Evolutionary conservation across 257 asterid genomes (phyloP), one percentile per base, ranked within the genome.

Genomic region (Primulina tabacum): DNA sequence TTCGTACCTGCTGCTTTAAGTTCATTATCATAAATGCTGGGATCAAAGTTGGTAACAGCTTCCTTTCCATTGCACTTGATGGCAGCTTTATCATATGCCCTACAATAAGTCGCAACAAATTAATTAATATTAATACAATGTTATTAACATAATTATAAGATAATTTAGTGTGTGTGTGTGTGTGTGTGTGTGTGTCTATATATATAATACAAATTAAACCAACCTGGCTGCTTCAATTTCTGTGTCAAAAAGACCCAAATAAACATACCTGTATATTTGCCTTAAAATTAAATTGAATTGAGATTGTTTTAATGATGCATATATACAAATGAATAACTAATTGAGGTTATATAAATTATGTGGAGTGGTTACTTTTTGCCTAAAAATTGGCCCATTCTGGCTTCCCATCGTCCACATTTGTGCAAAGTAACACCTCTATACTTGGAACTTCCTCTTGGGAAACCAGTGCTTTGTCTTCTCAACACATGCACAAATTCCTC

Each of bases 21-120:
- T 43, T 93, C 99, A 69, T 84, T 86, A 32, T 87, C 95, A 75
- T 93, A 93, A 80, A 85, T 87, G 83, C 81, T 87, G 55, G 95
- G 96, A 74, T 90, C 96, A 77, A 93, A 93, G 82, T 93, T 93
- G 78, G 97, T 93, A 64, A 90, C 96, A 78, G 96, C 99, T 72
- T 90, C 99, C 83, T 87, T 93, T 58, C 99, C 99, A 64, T 89
- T 86, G 71, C 97, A 86, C 84, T 90, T 93, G 68, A 93, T 90
- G 76, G 97, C 95, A 70, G 99, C 99, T 86, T 89, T 93, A 73
- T 93, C 99, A 81, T 93, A 90, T 76, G 97, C 95, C 85, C 99
- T 93, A 77, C 33, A 26, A 70, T 28, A 26, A 20, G 43, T 64
- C 60, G 33, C 29, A 24, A 10, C 20, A 60, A 40, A 21, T 8